phyloP scores from a whole-genome alignment of 2,329 filamentous ascomycete species.

The Fusarium beomiforme region DNA sequence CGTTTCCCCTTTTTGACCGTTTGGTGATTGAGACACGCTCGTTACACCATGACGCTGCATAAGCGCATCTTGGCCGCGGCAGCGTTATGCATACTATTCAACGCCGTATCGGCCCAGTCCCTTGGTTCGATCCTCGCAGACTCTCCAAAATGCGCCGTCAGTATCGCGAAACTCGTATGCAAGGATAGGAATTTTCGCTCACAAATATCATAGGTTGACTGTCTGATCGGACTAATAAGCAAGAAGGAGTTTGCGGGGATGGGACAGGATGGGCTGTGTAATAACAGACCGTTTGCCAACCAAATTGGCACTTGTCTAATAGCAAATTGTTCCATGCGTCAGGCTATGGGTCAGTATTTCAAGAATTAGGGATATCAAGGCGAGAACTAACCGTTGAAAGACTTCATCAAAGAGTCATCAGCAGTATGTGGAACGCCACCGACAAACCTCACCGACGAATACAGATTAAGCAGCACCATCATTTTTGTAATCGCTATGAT shows the following conservation, averaged over 20 bases:
- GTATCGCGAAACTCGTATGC: accelerated
- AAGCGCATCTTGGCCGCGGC: neutral
- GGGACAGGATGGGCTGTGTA: neutral
- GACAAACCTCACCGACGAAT: neutral
- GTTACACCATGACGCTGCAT: neutral
- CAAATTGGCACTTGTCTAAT: neutral
- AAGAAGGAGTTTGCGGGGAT: neutral
- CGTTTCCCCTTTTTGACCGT: neutral
- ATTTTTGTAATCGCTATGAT: neutral
- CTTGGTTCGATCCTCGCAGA: neutral
- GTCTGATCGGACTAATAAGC: neutral
- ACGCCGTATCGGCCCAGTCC: neutral
- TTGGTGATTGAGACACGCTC: neutral
- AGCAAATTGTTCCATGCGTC: neutral
- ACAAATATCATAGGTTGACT: neutral
- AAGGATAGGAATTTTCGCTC: neutral
- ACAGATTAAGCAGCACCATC: neutral
- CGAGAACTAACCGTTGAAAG: neutral
- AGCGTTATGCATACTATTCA: neutral
- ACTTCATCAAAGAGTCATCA: constrained; percentile 11
- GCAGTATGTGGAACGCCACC: neutral
- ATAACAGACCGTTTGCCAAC: neutral
- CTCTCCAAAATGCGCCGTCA: neutral
- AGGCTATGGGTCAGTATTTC: neutral
- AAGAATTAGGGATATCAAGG: too few relatives aligned